phyloP scores from a whole-genome alignment of 2,329 filamentous ascomycete genomes.

The Alternaria infectoria region DNA sequence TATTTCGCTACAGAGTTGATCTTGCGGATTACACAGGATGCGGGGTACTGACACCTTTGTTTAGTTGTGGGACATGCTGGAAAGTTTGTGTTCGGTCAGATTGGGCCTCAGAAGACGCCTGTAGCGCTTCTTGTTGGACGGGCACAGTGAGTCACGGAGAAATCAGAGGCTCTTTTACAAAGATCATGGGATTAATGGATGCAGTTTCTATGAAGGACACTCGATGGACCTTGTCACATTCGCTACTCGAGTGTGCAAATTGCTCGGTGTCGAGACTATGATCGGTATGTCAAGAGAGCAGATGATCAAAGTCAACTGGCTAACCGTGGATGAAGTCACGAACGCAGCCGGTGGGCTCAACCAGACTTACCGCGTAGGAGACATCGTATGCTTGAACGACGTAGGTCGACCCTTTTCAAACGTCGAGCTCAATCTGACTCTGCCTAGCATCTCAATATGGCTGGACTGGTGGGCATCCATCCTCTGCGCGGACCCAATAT shows the following conservation, averaged over 20 bases:
- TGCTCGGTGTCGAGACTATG: conserved; percentile 66
- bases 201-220: conserved; percentile 72
- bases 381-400: conserved; percentile 70
- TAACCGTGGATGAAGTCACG: conserved; percentile 57
- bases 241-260: conserved; percentile 68
- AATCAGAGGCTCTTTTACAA: not conserved
- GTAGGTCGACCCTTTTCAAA: conserved; percentile 46
- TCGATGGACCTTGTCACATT: conserved; percentile 68
- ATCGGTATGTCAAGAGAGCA: conserved; percentile 53
- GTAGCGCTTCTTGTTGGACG: conserved; percentile 69
- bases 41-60: conserved; percentile 4
- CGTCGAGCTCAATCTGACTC: conserved; percentile 12
- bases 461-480: conserved; percentile 66
- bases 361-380: conserved; percentile 67
- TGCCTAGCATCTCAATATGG: conserved; percentile 66
- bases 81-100: conserved; percentile 68
- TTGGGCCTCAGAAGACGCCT: conserved; percentile 60
- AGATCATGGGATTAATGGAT: conserved; percentile 18
- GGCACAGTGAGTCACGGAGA: conserved; percentile 61
- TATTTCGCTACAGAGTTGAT: not conserved
- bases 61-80: conserved; percentile 66
- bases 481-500: conserved; percentile 68
- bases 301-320: not conserved
- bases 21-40: not conserved
- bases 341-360: conserved; percentile 72